Evolutionary conservation across 371 early-diverging fungal genomes (phyloP).

Genomic region (Basidiobolus meristosporus): DNA sequence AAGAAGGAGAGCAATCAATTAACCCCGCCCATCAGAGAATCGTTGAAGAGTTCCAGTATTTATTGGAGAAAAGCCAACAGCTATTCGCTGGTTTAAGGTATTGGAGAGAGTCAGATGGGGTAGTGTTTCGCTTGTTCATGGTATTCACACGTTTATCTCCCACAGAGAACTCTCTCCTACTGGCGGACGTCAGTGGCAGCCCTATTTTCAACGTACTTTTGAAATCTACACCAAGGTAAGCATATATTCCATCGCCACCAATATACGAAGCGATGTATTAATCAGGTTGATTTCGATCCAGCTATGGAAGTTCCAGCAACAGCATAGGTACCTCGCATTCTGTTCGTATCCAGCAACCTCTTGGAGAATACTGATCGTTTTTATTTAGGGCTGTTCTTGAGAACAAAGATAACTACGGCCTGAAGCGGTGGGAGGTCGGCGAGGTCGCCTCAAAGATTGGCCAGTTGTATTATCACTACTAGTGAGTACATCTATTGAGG

Average conservation of each 20-base stretch:
- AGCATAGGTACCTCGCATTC: constrained; percentile 33
- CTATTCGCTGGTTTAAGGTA: constrained; percentile 85
- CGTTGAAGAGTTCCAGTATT: constrained; percentile 79
- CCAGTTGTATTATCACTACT: constrained; percentile 77
- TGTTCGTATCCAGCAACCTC: neutral
- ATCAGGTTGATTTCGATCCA: too few species aligned
- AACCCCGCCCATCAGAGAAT: too few species aligned
- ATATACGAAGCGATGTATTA: neutral
- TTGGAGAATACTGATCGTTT: neutral
- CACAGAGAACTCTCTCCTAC: constrained; percentile 51
- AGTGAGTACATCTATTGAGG: constrained; percentile 22
- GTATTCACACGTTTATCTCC: neutral
- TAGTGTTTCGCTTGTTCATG: constrained; percentile 1
- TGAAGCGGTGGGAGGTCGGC: constrained; percentile 94
- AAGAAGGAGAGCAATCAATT: too few species aligned
- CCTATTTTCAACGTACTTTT: constrained; percentile 89
- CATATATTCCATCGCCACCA: neutral
- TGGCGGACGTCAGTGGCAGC: constrained; percentile 61
- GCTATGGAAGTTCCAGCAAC: constrained; percentile 92
- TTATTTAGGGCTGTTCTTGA: constrained; percentile 51
- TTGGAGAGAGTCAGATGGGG: neutral
- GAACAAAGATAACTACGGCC: constrained; percentile 68
- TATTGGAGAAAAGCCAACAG: constrained; percentile 92
- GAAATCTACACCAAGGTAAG: constrained; percentile 81
- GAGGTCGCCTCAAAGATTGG: constrained; percentile 97